Conservation (phyloP, 805 yeast genomes). For the Sugiyamaella marilandica region DNA sequence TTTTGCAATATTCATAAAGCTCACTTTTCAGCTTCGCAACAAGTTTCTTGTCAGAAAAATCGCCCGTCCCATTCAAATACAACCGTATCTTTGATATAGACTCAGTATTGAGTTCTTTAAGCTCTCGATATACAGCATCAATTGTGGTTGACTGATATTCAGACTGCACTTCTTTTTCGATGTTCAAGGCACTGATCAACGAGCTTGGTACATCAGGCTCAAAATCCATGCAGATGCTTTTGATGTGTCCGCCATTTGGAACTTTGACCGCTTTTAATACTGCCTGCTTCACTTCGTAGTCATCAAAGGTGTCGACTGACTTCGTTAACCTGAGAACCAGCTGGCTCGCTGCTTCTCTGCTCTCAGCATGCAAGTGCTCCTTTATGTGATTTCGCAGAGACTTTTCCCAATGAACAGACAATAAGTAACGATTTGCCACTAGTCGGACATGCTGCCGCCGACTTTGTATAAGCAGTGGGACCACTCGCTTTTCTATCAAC, state of each 20-base stretch:
- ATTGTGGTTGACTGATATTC: constrained; percentile 5
- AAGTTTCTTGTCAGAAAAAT: constrained; percentile 8
- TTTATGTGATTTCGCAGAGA: not conserved
- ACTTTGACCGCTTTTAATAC: not conserved
- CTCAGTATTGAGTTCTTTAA: constrained; percentile 10
- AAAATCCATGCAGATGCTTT: not conserved
- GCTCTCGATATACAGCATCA: not conserved
- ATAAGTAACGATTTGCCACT: not conserved
- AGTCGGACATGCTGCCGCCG: not conserved
- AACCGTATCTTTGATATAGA: constrained; percentile 18
- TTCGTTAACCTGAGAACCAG: not conserved
- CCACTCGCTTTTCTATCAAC: not conserved
- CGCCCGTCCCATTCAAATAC: constrained; percentile 23
- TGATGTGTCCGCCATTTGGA: not conserved
- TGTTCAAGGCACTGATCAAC: not conserved
- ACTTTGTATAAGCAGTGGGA: not conserved
- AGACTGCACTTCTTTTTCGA: not conserved
- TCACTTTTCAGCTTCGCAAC: constrained; percentile 22
- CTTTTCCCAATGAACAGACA: constrained; percentile 5
- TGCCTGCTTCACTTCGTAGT: not conserved
- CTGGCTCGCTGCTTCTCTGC: not conserved
- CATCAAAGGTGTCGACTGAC: not conserved
- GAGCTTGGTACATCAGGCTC: not conserved
- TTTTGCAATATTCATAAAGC: not conserved
- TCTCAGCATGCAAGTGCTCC: not conserved